Percentiles rank a stretch among this genome's conserved stretches.
Evolutionary conservation across 129 eudicot genomes (phyloP).

Genomic region (Logfia minima): DNA sequence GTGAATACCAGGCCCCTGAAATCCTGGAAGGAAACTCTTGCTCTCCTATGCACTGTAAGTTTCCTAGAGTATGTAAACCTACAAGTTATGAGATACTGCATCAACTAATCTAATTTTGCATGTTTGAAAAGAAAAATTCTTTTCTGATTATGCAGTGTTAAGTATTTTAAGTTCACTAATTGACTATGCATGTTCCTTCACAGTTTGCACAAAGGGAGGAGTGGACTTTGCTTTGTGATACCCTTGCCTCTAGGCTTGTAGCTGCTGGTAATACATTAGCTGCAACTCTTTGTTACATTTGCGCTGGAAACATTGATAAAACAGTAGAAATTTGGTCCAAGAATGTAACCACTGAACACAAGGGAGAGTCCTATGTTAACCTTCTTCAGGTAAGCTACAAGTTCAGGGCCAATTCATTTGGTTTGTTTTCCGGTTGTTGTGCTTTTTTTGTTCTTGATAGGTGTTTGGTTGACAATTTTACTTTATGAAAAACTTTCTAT

Average conservation of each 20-base stretch:
- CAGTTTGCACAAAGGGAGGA: constrained; percentile 94
- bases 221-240: constrained; percentile 77
- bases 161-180: not conserved
- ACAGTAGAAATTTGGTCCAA: constrained; percentile 92
- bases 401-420: not conserved
- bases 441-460: not conserved
- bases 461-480: not conserved
- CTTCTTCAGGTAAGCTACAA: constrained; percentile 63
- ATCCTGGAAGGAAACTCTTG: constrained; percentile 96
- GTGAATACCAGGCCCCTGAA: constrained; percentile 80
- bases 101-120: not conserved
- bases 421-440: not conserved
- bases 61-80: constrained; percentile 12
- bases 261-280: constrained; percentile 68
- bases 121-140: constrained; percentile 2
- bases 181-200: not conserved
- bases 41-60: constrained; percentile 91
- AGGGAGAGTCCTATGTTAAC: constrained; percentile 70
- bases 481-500: not conserved
- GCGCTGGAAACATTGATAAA: constrained; percentile 91
- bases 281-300: constrained; percentile 84
- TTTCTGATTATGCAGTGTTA: not conserved
- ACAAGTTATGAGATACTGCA: not conserved
- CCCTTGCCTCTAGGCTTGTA: constrained; percentile 81
- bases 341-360: constrained; percentile 54